Percentiles rank a stretch among this genome's conserved stretches.
phyloP scores from a whole-genome alignment of 345 rosid genomes.

The Viola odorata region DNA sequence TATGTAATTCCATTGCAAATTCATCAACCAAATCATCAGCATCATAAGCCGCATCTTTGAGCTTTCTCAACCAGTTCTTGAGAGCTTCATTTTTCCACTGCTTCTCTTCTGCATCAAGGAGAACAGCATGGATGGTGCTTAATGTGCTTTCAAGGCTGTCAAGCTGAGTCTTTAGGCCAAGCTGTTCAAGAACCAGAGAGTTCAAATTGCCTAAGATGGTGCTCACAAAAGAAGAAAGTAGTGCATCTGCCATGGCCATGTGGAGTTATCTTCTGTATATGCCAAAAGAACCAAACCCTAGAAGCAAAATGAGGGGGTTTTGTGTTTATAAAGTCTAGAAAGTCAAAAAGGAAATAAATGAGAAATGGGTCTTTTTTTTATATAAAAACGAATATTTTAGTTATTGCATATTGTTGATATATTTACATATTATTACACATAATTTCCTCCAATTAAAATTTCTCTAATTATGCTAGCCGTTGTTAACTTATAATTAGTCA shows the following conservation, averaged over 20 bases:
- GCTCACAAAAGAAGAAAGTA: not conserved
- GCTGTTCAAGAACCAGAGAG: not conserved
- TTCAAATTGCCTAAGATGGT: not conserved
- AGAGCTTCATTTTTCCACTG: not conserved
- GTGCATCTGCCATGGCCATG: not conserved
- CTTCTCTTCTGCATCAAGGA: conserved; percentile 12
- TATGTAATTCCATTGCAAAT: not conserved
- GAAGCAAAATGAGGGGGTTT: too few species aligned
- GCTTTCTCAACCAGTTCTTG: not conserved
- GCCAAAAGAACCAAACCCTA: too few species aligned
- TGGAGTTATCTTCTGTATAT: too few species aligned
- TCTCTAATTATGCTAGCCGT: too few species aligned
- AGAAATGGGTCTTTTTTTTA: too few species aligned
- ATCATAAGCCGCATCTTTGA: not conserved
- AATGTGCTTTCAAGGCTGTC: not conserved
- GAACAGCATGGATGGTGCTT: conserved; percentile 1
- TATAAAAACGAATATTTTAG: too few species aligned
- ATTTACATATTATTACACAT: too few species aligned
- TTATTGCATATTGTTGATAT: too few species aligned
- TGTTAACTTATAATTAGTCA: too few species aligned
- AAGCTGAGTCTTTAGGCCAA: not conserved
- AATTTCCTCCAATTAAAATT: too few species aligned
- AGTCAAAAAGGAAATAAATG: too few species aligned
- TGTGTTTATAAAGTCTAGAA: too few species aligned
- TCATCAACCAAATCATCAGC: conserved; percentile 7